Base-by-base conservation (phyloP, 495 filamentous ascomycete species). In the Astrocystis sublimbata region DNA sequence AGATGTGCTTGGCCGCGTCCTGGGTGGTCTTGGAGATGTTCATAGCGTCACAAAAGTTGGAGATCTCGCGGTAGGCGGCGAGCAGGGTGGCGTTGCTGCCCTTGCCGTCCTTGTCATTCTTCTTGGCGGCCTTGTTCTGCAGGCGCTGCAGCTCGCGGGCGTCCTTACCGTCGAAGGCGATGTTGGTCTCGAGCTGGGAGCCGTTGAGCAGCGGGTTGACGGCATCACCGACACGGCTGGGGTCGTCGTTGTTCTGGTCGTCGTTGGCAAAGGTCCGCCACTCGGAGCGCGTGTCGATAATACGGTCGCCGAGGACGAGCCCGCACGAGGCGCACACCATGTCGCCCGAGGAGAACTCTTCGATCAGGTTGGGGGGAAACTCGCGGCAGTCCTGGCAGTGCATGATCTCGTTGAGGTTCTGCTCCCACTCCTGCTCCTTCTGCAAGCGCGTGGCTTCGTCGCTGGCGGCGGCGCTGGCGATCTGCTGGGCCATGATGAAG, bases 221-320 rank as follows among this genome's bases (percentile, higher is more conserved):
- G 0, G 86, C 91, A 52, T 98, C 94, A 76, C 94, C 94, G 66
- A 98, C 94, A 92, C 94, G 94, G 54, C 91, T 96, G 1, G 94
- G 94, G 71, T 98, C 94, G 65, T 97, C 94, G 71, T 89, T 92
- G 57, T 84, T 85, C 73, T 96, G 91, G 68, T 98, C 96, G 68
- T 98, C 94, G 76, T 97, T 97, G 61, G 91, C 89, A 75, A 98
- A 98, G 7, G 96, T 98, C 68, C 94, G 91, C 94, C 94, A 98
- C 79, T 98, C 94, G 52, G 92, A 96, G 52, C 96, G 88, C 62
- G 92, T 92, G 68, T 98, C 94, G 56, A 98, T 91, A 67, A 94
- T 90, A 61, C 92, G 89, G 71, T 93, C 90, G 52, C 88, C 88
- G 35, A 98, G 81, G 12, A 98, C 94, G n/a, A 97, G 76, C 23